These are phyloP conservation scores for Prototheca stagnorum DNA, from an alignment of 163 green algal genomes.

Conservation along the genomic window DNA sequence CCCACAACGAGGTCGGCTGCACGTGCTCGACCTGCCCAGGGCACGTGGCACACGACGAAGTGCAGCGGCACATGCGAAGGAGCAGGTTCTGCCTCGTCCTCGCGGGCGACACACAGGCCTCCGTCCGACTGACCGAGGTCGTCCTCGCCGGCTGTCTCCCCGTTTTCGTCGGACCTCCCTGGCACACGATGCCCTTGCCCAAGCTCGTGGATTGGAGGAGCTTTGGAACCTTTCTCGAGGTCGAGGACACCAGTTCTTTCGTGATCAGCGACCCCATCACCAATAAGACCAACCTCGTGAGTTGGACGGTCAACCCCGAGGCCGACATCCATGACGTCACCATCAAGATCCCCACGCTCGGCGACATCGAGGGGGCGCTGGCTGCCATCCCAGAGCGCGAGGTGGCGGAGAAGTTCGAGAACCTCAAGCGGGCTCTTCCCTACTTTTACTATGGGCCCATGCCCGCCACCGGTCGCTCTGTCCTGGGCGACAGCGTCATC, in stretches of 20 bases:
- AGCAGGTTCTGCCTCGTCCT: slow-evolving; percentile 8
- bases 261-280: too few relatives aligned
- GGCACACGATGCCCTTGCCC: slow-evolving; percentile 14
- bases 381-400: too few relatives aligned
- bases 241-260: neutral
- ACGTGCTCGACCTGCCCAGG: slow-evolving; percentile 8
- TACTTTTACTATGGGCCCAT: too few relatives aligned
- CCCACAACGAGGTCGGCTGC: slow-evolving; percentile 3
- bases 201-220: neutral
- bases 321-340: too few relatives aligned
- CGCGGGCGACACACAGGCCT: slow-evolving; percentile 6
- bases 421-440: too few relatives aligned
- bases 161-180: slow-evolving; percentile 18
- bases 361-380: too few relatives aligned
- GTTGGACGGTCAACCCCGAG: too few relatives aligned
- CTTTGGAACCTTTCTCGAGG: neutral
- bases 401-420: too few relatives aligned
- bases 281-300: too few relatives aligned
- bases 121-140: slow-evolving; percentile 6
- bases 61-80: slow-evolving; percentile 1
- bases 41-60: neutral
- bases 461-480: too few relatives aligned
- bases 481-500: too few relatives aligned
- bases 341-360: too few relatives aligned
- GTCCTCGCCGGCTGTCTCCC: slow-evolving; percentile 13